A percentile compares a stretch with the other conserved stretches of the same genome.
Evolutionary conservation across 2,329 filamentous ascomycete genomes (phyloP).

Genomic region (Endothia cerciana): DNA sequence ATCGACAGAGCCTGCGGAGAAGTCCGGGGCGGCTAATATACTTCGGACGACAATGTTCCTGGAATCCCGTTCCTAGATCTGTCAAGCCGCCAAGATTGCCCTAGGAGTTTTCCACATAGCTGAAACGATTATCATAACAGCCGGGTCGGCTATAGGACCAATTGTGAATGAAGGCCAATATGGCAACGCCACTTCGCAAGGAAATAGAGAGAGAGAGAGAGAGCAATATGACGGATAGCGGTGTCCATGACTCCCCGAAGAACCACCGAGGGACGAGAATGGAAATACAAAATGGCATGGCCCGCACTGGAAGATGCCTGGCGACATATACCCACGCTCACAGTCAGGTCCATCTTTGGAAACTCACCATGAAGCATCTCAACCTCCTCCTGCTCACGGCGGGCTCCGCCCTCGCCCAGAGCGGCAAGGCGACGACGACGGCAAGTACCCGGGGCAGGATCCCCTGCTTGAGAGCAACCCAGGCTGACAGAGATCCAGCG

Average conservation of each 20-base stretch:
- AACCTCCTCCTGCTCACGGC: slow-evolving; percentile 8
- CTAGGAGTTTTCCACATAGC: slow-evolving; percentile 10
- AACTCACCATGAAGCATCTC: slow-evolving; percentile 15
- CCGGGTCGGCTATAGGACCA: background rate
- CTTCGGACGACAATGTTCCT: slow-evolving; percentile 21
- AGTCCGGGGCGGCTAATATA: slow-evolving; percentile 6
- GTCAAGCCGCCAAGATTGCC: background rate
- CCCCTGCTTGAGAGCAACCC: background rate
- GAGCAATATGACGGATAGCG: background rate
- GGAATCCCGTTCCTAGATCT: background rate
- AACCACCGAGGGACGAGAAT: background rate
- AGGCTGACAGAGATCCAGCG: slow-evolving; percentile 11
- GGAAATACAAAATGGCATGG: background rate
- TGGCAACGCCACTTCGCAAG: background rate
- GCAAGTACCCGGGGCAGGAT: background rate
- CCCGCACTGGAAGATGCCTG: background rate
- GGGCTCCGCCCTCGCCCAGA: slow-evolving; percentile 20
- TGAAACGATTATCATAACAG: slow-evolving; percentile 1
- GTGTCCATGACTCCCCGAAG: background rate
- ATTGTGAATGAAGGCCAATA: background rate
- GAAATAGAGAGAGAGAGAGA: background rate
- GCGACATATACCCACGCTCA: background rate
- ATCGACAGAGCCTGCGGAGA: background rate
- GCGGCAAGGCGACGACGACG: slow-evolving; percentile 26
- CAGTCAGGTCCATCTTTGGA: background rate